These are phyloP conservation scores for Quercus robur DNA, from an alignment of 306 rosid species.

Conservation along the genomic window DNA sequence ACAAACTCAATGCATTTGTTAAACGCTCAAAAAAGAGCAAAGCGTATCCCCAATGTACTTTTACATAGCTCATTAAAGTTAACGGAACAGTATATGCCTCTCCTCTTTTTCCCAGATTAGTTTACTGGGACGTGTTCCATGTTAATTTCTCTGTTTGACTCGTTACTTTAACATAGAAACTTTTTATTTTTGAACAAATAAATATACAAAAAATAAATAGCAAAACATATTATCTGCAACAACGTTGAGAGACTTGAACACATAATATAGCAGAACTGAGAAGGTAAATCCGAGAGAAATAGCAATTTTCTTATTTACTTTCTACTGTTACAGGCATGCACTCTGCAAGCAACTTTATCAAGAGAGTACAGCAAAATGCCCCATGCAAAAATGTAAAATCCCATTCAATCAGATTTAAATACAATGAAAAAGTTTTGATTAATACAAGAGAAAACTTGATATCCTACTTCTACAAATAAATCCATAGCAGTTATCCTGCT, in stretches of 20 bases:
- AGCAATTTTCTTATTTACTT: conserved; percentile 24
- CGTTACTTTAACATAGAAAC: no score
- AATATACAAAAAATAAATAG: neutral
- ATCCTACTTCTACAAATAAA: conserved; percentile 49
- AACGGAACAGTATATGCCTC: no score
- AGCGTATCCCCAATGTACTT: no score
- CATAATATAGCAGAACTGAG: neutral
- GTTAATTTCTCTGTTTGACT: no score
- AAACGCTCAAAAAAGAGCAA: no score
- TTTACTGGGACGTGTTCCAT: no score
- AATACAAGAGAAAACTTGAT: conserved; percentile 41
- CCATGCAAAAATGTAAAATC: conserved; percentile 38
- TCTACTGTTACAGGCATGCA: conserved; percentile 51
- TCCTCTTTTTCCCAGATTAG: no score
- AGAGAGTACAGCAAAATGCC: conserved; percentile 62
- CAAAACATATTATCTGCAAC: neutral
- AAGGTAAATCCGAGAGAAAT: neutral
- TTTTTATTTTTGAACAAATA: neutral
- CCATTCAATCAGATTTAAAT: conserved; percentile 56
- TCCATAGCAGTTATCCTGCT: conserved; percentile 47
- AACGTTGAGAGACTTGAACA: neutral
- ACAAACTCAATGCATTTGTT: no score
- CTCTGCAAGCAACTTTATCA: conserved; percentile 41
- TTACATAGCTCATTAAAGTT: no score
- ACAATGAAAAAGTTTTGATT: conserved; percentile 29